Base-by-base conservation (phyloP, 306 rosid genomes). In the Vigna trinervia region DNA sequence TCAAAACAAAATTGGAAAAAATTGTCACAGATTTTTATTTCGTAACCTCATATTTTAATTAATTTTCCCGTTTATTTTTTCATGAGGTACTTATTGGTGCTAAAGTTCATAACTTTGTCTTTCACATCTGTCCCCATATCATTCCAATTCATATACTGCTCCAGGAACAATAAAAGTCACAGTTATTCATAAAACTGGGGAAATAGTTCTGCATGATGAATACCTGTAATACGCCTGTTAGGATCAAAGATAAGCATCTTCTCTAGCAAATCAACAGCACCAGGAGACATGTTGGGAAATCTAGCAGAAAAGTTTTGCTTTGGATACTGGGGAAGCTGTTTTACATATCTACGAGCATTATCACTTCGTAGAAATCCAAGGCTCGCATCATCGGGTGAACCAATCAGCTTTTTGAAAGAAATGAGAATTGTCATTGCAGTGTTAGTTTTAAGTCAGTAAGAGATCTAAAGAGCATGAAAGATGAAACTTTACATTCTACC, bases 191-290 rank as follows among this genome's bases (percentile, higher is more conserved):
- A 20, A 63, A 71, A 64, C 41, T 39, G 14, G 17, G 69, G 8
- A 17, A 43, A 59, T 39, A 15, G 53, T 73, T 48, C 12, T 77
- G 54, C 71, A 74, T 77, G 46, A 26, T 10, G 22, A 56, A 75
- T 92, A 95, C 99, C 97, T 82, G 93, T 88, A 86, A 95, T 92
- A 59, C 97, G 99, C 87, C 82, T 88, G 80, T 81, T 86, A 12
- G 97, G 99, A 82, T 95, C 99, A 83, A 95, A 95, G 84, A 95
- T 30, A 17, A 92, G 97, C 99, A 95, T 92, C 88, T 95, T 95
- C 85, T 92, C 97, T 8, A 95, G 90, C 78, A 95, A 89, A 91
- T 95, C 97, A 22, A 89, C 82, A 59, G 96, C 96, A 13, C 87
- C 92, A 11, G 93, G 82, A 78, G 97, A 90, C 89, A 87, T 89